Evolutionary conservation across 768 basidiomycete species (phyloP).

Genomic region (Collybiopsis confluens): DNA sequence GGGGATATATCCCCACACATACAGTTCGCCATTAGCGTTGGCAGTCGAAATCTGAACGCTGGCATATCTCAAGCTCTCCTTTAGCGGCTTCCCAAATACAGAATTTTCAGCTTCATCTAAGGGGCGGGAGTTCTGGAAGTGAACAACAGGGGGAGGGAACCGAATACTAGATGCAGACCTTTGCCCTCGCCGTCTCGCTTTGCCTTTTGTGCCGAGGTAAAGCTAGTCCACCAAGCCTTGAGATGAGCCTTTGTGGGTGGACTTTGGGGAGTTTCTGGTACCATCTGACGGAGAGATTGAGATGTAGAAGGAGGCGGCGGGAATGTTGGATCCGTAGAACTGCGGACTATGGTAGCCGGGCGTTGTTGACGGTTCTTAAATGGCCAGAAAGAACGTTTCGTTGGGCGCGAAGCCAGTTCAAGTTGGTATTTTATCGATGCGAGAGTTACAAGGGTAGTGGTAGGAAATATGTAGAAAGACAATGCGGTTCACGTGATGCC

Average conservation of each 20-base stretch:
- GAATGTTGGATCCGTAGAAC: background rate
- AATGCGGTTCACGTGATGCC: too few species aligned
- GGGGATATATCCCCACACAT: conserved; percentile 93
- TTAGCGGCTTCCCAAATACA: conserved; percentile 85
- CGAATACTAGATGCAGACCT: conserved; percentile 34
- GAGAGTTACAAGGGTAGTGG: background rate
- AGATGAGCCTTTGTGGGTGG: conserved; percentile 54
- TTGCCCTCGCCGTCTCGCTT: conserved; percentile 52
- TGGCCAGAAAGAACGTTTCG: conserved; percentile 9
- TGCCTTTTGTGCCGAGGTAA: conserved; percentile 57
- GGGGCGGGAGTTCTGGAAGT: conserved; percentile 1
- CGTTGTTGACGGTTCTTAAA: conserved; percentile 2
- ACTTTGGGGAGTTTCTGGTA: conserved; percentile 13
- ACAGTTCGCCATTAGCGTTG: conserved; percentile 74
- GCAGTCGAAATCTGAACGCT: conserved; percentile 93
- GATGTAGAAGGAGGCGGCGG: background rate
- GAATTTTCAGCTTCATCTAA: conserved; percentile 35
- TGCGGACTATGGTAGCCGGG: background rate
- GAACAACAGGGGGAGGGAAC: background rate
- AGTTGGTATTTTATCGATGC: background rate
- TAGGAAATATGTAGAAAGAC: too few species aligned
- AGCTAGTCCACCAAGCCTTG: conserved; percentile 81
- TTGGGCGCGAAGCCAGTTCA: conserved; percentile 10
- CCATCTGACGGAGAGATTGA: conserved; percentile 4
- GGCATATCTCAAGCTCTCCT: conserved; percentile 80